phyloP scores from a whole-genome alignment of 1,284 basidiomycete genomes.

The Cryptococcus jaspeensis region DNA sequence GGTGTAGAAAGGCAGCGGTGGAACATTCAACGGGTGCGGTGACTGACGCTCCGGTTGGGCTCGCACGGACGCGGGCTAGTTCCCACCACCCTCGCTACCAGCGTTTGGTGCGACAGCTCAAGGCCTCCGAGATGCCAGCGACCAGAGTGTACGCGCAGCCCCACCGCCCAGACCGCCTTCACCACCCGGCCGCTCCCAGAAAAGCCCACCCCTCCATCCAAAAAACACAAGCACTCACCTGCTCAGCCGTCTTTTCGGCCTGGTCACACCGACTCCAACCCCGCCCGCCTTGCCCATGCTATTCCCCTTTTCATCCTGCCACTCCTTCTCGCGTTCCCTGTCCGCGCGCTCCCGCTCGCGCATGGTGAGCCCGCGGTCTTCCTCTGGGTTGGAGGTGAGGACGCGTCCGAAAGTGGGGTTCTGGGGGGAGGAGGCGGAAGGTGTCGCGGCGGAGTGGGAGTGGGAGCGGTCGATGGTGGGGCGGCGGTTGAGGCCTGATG shows the following conservation, averaged over 20 bases:
- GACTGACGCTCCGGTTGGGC: no score
- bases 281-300: constrained; percentile 36
- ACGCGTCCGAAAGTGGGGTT: constrained; percentile 12
- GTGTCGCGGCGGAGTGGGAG: constrained; percentile 6
- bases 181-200: no score
- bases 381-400: constrained; percentile 8
- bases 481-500: constrained; percentile 5
- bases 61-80: no score
- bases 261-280: constrained; percentile 37
- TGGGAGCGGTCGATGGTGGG: constrained; percentile 15
- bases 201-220: neutral
- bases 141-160: no score
- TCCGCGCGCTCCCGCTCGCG: constrained; percentile 19
- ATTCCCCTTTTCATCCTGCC: constrained; percentile 15
- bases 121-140: no score
- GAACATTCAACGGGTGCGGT: no score
- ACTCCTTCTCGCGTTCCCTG: constrained; percentile 21
- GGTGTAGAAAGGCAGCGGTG: no score
- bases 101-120: no score
- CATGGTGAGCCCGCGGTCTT: constrained; percentile 36
- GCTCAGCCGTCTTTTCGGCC: constrained; percentile 44
- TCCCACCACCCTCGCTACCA: no score
- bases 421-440: constrained; percentile 6
- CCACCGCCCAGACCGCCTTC: no score
- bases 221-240: constrained; percentile 33